Percentiles rank a stretch among this genome's conserved stretches.
Conservation (phyloP, 2,329 filamentous ascomycete genomes). For the Chaetomiaceae sp. region DNA sequence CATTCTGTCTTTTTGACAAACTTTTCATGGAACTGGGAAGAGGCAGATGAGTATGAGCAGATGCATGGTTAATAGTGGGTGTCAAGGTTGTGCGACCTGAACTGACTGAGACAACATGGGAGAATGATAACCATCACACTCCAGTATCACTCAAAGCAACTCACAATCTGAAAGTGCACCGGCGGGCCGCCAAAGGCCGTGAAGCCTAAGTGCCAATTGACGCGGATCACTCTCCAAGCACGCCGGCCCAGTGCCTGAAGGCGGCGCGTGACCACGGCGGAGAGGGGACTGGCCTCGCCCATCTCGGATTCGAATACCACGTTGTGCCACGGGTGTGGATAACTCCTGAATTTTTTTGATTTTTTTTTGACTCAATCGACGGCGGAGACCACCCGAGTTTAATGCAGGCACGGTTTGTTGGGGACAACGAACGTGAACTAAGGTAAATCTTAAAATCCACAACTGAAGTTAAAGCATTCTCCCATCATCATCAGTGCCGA, state of each 20-base stretch:
- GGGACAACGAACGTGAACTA: not conserved
- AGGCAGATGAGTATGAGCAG: not conserved
- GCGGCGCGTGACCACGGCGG: not conserved
- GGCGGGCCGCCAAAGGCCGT: conserved; percentile 64
- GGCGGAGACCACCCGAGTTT: too few relatives aligned
- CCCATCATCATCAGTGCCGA: not conserved
- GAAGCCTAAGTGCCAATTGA: conserved; percentile 57
- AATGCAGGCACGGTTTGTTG: too few relatives aligned
- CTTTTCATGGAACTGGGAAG: conserved; percentile 47
- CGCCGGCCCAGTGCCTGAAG: not conserved
- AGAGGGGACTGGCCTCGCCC: not conserved
- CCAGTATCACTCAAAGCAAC: too few relatives aligned
- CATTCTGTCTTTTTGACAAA: conserved; percentile 59
- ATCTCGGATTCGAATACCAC: too few relatives aligned
- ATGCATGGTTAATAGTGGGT: too few relatives aligned
- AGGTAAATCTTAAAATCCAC: not conserved
- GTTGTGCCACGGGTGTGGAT: too few relatives aligned
- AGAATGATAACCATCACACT: too few relatives aligned
- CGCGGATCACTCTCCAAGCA: conserved; percentile 20
- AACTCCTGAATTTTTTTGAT: too few relatives aligned
- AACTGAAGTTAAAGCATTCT: not conserved
- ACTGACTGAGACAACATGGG: too few relatives aligned
- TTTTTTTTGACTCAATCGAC: not conserved
- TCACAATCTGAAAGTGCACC: conserved; percentile 63
- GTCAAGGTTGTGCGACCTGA: too few relatives aligned